A percentile compares a stretch with the other conserved stretches of the same genome.
Conservation (phyloP, 345 rosid species). For the Trapa bicornis region DNA sequence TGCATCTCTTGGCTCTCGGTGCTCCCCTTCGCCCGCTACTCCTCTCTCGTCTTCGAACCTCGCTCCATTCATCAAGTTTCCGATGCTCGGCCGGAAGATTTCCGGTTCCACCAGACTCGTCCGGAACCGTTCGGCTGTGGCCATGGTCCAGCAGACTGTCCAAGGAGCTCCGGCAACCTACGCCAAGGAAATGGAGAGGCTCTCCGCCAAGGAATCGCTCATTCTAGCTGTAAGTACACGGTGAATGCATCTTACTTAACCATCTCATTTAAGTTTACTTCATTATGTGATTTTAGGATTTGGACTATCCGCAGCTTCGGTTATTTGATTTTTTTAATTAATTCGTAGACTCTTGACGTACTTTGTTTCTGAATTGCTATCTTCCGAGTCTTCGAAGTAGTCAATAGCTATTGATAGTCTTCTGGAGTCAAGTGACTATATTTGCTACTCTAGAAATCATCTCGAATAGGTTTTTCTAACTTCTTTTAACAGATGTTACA, state of each 20-base stretch:
- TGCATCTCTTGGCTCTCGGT: constrained; percentile 16
- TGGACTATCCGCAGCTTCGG: neutral
- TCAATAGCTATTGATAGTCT: neutral
- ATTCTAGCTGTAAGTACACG: constrained; percentile 57
- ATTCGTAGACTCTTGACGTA: neutral
- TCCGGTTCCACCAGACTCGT: constrained; percentile 10
- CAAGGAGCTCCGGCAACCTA: constrained; percentile 71
- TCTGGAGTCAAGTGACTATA: neutral
- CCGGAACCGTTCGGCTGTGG: constrained; percentile 15
- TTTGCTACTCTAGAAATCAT: neutral
- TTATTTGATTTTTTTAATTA: neutral
- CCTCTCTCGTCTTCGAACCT: constrained; percentile 2
- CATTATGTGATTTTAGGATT: neutral
- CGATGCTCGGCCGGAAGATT: constrained; percentile 13
- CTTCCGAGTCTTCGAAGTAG: neutral
- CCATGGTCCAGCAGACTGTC: constrained; percentile 60
- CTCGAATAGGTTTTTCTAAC: neutral
- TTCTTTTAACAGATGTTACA: no score
- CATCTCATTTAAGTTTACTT: neutral
- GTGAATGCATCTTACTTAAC: neutral
- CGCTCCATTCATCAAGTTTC: constrained; percentile 9
- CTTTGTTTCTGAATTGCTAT: neutral
- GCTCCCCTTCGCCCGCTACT: constrained; percentile 17
- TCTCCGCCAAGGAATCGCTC: constrained; percentile 90
- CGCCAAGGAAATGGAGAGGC: constrained; percentile 94